Evolutionary conservation across 768 basidiomycete genomes (phyloP).

Genomic region (Xanthoconium purpureum): DNA sequence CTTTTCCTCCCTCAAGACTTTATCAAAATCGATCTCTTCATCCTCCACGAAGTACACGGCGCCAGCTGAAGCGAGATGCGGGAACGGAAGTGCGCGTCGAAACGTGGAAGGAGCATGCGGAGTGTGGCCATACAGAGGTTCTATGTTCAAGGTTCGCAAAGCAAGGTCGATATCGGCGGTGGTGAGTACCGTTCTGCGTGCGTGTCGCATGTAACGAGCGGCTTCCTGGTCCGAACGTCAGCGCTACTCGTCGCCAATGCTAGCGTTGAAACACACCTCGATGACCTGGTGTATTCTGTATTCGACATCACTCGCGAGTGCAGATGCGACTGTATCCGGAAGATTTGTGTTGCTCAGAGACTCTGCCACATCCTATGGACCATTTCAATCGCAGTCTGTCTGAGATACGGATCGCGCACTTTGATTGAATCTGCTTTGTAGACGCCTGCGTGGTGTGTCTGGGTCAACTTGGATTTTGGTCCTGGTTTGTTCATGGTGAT

Average conservation of each 20-base stretch:
- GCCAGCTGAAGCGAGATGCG: conserved; percentile 48
- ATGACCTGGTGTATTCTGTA: conserved; percentile 94
- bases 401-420: conserved; percentile 35
- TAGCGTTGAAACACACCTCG: conserved; percentile 52
- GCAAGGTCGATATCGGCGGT: conserved; percentile 93
- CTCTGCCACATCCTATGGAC: conserved; percentile 82
- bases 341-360: conserved; percentile 73
- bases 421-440: conserved; percentile 64
- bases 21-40: conserved; percentile 96
- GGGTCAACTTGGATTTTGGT: conserved; percentile 45
- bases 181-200: conserved; percentile 83
- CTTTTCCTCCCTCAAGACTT: conserved; percentile 82
- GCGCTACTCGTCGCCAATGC: not conserved
- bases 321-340: conserved; percentile 73
- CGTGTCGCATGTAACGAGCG: conserved; percentile 94
- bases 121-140: conserved; percentile 78
- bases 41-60: conserved; percentile 93
- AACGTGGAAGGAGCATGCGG: conserved; percentile 33
- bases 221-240: conserved; percentile 57
- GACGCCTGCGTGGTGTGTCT: conserved; percentile 54
- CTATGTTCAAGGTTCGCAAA: conserved; percentile 90
- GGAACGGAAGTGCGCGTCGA: conserved; percentile 46
- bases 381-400: conserved; percentile 6
- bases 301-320: conserved; percentile 94
- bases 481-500: conserved; percentile 39